Evolutionary conservation across 495 filamentous ascomycete genomes (phyloP), one percentile per base, ranked within the genome.

Genomic region (Darksidea phi): DNA sequence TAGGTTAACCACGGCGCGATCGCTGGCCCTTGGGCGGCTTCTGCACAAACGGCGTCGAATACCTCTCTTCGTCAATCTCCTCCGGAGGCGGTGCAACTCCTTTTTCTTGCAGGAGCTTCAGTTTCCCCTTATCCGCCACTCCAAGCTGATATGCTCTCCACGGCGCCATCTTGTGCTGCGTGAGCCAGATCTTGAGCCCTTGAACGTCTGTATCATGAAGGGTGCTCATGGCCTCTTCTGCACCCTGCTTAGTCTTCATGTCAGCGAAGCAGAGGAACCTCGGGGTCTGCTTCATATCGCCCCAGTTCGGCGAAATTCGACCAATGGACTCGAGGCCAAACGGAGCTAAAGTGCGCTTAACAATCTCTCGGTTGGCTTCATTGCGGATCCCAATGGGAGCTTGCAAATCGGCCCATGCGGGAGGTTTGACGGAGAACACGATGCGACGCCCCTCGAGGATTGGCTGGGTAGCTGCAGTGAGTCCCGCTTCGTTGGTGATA

Each of bases 171-270:
- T 21, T 13, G 18, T 13, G 10, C n/a, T n/a, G 20, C 6, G 2
- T 15, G 5, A 53, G 26, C 26, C 25, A 38, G 8, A 53, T 38
- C 15, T 36, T 15, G 17, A 3, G 26, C 5, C 49, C 49, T 38
- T 53, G 24, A 12, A 53, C n/a, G 15, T 4, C 15, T 7, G 49
- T 53, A 17, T 23, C 36, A n/a, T 37, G 1, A 12, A 53, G 18
- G 28, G 26, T 8, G n/a, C 18, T 13, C 2, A 53, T 38, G 2
- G 49, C 49, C 12, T 36, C 49, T 1, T 53, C 49, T 0, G 49
- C 49, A 7, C 25, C 49, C 18, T 53, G 26, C 17, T 53, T 53
- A 4, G 49, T 53, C 49, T 53, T 53, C 11, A 53, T 37, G 28
- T 53, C 49, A 4, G 37, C 34, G 17, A 34, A 28, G 32, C 49